Conservation (phyloP, 169 alveolate species). For the Cyclospora cayetanensis region DNA sequence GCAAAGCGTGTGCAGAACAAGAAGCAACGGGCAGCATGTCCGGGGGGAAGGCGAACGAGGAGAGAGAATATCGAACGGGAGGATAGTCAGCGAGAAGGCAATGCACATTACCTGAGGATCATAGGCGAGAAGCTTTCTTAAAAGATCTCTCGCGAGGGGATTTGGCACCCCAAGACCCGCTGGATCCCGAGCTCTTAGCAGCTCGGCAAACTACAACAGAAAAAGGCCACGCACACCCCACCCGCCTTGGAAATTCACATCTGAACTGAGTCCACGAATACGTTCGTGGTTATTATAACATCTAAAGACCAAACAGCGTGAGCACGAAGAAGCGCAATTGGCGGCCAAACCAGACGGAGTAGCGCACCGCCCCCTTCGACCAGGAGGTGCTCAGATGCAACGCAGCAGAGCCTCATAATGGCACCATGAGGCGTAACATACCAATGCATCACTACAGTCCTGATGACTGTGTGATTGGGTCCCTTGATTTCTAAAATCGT, state of each 20-base stretch:
- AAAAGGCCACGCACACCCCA: not conserved
- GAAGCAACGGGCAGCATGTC: not conserved
- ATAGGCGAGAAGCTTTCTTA: slow-evolving; percentile 34
- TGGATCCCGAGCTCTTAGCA: slow-evolving; percentile 8
- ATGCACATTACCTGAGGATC: slow-evolving; percentile 33
- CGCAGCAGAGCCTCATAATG: no score
- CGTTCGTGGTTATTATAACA: no score
- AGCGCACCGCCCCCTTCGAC: no score
- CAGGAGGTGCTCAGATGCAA: no score
- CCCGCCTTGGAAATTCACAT: no score
- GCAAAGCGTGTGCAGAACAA: not conserved
- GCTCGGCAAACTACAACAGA: slow-evolving; percentile 10
- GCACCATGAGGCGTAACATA: no score
- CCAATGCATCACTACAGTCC: not conserved
- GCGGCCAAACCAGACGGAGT: no score
- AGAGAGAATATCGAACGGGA: not conserved
- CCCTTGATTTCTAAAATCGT: not conserved
- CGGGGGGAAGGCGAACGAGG: not conserved
- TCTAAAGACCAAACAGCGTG: no score
- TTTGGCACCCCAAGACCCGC: slow-evolving; percentile 56
- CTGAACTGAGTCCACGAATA: no score
- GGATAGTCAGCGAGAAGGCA: not conserved
- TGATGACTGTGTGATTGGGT: not conserved
- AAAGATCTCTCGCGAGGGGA: slow-evolving; percentile 43
- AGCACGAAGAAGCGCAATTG: no score